Percentiles rank a stretch among this genome's conserved stretches.
Evolutionary conservation across 202 grass and related monocot genomes (phyloP).

Genomic region (Setaria viridis): DNA sequence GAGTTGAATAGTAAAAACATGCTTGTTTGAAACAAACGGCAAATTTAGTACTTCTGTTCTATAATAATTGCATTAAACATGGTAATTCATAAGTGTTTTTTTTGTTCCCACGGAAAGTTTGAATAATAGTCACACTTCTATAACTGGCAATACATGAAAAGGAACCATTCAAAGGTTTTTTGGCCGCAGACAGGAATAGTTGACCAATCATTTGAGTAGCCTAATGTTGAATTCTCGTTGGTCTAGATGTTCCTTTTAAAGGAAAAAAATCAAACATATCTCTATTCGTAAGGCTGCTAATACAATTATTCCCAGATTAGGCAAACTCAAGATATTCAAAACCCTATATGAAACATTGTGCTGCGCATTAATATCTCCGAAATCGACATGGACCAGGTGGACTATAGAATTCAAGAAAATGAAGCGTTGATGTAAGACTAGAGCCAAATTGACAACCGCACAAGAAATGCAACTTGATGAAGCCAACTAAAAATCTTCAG

Average conservation of each 20-base stretch:
- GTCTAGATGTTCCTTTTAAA: conserved; percentile 40
- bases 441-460: conserved; percentile 36
- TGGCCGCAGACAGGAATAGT: conserved; percentile 39
- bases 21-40: neutral
- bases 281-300: conserved; percentile 23
- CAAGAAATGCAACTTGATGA: conserved; percentile 24
- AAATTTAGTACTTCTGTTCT: conserved; percentile 12
- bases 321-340: conserved; percentile 37
- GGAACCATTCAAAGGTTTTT: conserved; percentile 7
- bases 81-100: neutral
- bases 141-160: neutral
- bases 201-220: conserved; percentile 26
- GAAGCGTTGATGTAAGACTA: conserved; percentile 11
- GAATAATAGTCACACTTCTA: neutral
- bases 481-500: conserved; percentile 21
- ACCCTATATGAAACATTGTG: conserved; percentile 36
- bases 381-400: conserved; percentile 21
- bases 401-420: conserved; percentile 41
- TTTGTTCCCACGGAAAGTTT: conserved; percentile 31
- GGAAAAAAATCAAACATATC: conserved; percentile 21
- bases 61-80: neutral
- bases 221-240: conserved; percentile 17
- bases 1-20: conserved; percentile 24
- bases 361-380: conserved; percentile 39
- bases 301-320: conserved; percentile 40